phyloP scores from a whole-genome alignment of 2,329 filamentous ascomycete genomes.

The Beauveria bassiana region DNA sequence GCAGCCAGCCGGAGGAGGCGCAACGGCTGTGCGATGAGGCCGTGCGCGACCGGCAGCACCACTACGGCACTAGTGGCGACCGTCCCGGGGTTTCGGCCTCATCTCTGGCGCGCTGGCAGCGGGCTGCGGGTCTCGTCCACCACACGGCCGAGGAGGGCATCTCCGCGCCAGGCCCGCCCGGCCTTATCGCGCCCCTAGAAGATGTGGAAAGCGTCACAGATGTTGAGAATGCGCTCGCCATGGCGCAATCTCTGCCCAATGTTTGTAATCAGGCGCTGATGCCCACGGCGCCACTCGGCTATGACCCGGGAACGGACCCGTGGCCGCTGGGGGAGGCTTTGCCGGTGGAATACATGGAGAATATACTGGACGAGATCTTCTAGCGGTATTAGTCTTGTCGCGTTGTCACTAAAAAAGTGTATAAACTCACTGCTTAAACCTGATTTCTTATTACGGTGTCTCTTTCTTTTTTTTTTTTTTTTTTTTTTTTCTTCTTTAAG shows the following conservation, averaged over 20 bases:
- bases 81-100: conserved; percentile 9
- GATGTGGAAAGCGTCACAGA: neutral
- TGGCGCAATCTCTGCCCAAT: neutral
- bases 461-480: too few relatives aligned
- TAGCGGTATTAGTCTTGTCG: neutral
- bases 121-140: neutral
- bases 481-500: too few relatives aligned
- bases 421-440: neutral
- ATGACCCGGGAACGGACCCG: neutral
- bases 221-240: neutral
- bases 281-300: neutral
- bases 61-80: neutral
- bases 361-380: conserved; percentile 3
- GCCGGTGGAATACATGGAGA: conserved; percentile 6
- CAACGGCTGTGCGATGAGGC: conserved; percentile 2
- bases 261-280: neutral
- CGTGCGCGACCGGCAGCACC: neutral
- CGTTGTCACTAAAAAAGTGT: neutral
- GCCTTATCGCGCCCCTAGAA: neutral
- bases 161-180: neutral
- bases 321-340: neutral
- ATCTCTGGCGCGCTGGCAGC: conserved; percentile 6
- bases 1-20: neutral
- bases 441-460: neutral
- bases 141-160: neutral